Conservation (phyloP, 768 basidiomycete species). For the Polyporus arcularius region DNA sequence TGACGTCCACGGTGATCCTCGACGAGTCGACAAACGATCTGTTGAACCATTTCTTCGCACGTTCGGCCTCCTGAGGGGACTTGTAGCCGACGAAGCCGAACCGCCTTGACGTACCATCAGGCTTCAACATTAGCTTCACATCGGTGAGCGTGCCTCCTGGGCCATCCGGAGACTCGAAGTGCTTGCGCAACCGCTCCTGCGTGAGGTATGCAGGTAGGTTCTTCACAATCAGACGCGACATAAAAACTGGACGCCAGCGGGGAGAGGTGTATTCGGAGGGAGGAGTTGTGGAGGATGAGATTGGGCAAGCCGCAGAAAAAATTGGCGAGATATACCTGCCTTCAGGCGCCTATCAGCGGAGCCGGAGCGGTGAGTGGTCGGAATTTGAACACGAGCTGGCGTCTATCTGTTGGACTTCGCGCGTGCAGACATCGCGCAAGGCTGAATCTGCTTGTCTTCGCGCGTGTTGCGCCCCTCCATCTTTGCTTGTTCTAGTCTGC, state of each 20-base stretch:
- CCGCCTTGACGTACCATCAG: conserved; percentile 76
- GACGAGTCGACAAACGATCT: conserved; percentile 81
- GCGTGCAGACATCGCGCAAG: not conserved
- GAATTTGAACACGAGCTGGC: not conserved
- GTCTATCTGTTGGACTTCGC: conserved; percentile 1
- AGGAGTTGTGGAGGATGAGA: conserved; percentile 4
- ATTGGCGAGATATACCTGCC: not conserved
- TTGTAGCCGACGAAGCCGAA: conserved; percentile 96
- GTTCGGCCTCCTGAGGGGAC: conserved; percentile 68
- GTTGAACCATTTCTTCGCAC: conserved; percentile 83
- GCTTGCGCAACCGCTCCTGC: conserved; percentile 59
- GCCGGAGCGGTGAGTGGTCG: not conserved
- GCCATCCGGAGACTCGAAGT: conserved; percentile 63
- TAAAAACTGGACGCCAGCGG: conserved; percentile 28
- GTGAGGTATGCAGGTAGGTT: conserved; percentile 75
- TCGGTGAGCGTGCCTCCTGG: conserved; percentile 82
- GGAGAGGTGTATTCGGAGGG: not conserved
- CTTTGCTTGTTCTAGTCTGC: not conserved
- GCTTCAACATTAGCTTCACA: conserved; percentile 74
- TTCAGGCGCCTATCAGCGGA: conserved; percentile 11
- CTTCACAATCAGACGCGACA: conserved; percentile 86
- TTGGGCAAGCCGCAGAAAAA: conserved; percentile 1
- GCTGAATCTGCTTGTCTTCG: not conserved
- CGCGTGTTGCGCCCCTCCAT: not conserved
- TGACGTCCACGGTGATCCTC: conserved; percentile 70